Evolutionary conservation across 1,284 basidiomycete species (phyloP), one percentile per base, ranked within the genome.

Genomic region (Nidula niveotomentosa): DNA sequence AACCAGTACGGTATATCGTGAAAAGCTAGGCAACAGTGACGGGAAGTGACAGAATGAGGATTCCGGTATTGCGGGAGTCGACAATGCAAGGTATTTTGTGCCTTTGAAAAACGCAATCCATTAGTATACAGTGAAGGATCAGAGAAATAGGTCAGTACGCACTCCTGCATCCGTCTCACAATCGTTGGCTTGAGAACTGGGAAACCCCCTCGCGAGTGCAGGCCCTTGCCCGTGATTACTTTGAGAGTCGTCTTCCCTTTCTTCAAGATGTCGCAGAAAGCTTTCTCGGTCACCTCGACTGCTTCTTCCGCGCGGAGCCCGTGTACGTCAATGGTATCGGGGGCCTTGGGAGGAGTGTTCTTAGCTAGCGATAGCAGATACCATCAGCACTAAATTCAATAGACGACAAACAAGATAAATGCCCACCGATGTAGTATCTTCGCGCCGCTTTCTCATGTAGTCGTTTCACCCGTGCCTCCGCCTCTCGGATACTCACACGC

Each of bases 181-280:
- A 95, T 83, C 1, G 87, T 87, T 4, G 86, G 84, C 64, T 90
- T 93, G 63, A 95, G 78, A 56, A 88, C 85, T 9, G 90, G 84
- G 33, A 84, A 76, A 54, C 86, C 83, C 51, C 81, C 78, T 46
- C 76, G 74, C 2, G 87, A 90, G 69, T 94, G 92, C 23, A 86
- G 77, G 1, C 92, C 92, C 61, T 84, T 85, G 46, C 91, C 91
- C 5, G 90, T 88, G 59, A 95, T 92, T 35, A 94, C 82, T 12
- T 81, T 76, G 36, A 96, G 69, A 55, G 81, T 76, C 0, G 74
- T 65, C n/a, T 79, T 72, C 1, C 83, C 84, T 43, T 75, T 71
- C 13, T 70, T 66, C 54, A 89, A 78, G 0, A 81, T 81, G 23
- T 84, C 73, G 35, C 81, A 74, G 41, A 93, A 79, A 2, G 85